phyloP scores from a whole-genome alignment of 345 rosid species.

The Hibiscus mutabilis region DNA sequence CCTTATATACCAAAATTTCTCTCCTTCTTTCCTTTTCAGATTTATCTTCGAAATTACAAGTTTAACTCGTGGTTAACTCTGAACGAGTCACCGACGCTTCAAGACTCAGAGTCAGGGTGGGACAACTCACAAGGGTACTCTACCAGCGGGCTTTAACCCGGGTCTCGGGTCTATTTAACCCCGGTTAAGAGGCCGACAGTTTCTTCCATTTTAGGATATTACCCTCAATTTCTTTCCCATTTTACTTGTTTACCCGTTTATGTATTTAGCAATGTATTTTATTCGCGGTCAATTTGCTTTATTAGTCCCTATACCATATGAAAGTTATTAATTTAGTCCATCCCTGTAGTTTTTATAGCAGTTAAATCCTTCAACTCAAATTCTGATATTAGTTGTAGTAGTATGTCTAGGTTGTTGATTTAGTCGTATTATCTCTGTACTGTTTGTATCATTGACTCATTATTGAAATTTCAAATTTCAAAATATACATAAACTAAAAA shows the following conservation, averaged over 20 bases:
- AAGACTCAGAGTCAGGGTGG: background rate
- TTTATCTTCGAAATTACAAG: constrained; percentile 1
- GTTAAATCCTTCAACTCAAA: no score
- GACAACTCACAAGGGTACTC: constrained; percentile 31
- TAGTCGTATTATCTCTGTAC: no score
- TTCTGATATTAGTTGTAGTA: no score
- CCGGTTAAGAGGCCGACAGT: constrained; percentile 59
- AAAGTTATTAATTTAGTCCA: no score
- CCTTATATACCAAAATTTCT: constrained; percentile 13
- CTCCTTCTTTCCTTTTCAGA: constrained; percentile 13
- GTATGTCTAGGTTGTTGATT: no score
- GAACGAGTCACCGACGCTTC: constrained; percentile 78
- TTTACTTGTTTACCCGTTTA: background rate
- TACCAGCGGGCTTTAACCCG: constrained; percentile 26
- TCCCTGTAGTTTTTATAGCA: no score
- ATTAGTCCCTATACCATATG: no score
- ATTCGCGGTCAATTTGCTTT: no score
- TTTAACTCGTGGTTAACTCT: constrained; percentile 32
- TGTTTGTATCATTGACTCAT: no score
- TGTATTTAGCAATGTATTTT: background rate
- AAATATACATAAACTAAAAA: no score
- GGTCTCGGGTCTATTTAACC: constrained; percentile 49
- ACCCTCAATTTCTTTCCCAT: constrained; percentile 10
- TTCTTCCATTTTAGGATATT: constrained; percentile 23
- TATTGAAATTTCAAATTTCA: no score